These are phyloP conservation scores for Meredithiella fracta DNA, from an alignment of 2,329 filamentous ascomycete genomes.

Conservation along the genomic window DNA sequence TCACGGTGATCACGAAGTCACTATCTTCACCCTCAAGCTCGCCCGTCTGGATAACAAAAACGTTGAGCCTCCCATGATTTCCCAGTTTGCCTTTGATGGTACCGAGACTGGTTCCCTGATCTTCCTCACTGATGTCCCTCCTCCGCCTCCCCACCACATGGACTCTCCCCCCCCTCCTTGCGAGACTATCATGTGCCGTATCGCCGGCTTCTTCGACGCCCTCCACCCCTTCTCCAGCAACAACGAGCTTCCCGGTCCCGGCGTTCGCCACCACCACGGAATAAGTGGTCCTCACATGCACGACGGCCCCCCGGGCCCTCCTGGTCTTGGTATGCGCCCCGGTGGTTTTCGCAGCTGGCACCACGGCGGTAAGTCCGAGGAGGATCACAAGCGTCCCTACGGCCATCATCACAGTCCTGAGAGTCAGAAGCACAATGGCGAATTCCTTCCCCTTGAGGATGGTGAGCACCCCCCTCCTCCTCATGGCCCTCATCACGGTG, in stretches of 20 bases:
- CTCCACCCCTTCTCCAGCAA: neutral
- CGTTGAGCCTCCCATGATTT: conserved; percentile 9
- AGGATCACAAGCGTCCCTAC: neutral
- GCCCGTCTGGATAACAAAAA: conserved; percentile 4
- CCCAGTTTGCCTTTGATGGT: conserved; percentile 13
- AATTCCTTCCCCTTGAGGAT: neutral
- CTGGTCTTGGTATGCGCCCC: conserved; percentile 10
- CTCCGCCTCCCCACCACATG: neutral
- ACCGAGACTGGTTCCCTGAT: conserved; percentile 9
- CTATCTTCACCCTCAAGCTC: conserved; percentile 10
- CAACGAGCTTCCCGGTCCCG: neutral
- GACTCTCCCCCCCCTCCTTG: neutral
- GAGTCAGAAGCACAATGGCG: neutral
- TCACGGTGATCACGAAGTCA: conserved; percentile 7
- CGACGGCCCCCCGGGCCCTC: conserved; percentile 7
- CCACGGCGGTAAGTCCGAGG: neutral
- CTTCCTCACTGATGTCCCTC: conserved; percentile 8
- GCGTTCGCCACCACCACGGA: neutral
- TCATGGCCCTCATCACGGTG: conserved; percentile 2
- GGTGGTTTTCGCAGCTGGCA: conserved; percentile 7
- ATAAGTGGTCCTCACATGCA: conserved; percentile 7
- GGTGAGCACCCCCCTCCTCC: neutral
- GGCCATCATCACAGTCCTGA: neutral
- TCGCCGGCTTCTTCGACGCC: neutral
- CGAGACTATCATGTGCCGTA: conserved; percentile 6